phyloP scores from a whole-genome alignment of 169 alveolate species.

The Toxoplasma gondii region DNA sequence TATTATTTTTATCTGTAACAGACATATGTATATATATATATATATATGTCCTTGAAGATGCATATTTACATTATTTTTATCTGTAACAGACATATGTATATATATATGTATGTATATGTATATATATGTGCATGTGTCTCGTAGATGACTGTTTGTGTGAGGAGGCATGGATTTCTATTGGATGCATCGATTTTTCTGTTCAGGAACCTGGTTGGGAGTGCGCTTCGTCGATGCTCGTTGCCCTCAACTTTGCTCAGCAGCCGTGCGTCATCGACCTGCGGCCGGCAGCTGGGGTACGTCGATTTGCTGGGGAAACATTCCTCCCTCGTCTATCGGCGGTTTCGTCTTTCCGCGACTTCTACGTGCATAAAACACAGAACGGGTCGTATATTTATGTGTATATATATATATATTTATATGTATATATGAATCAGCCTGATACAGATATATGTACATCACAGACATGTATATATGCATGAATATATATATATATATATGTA shows the following conservation, averaged over 20 bases:
- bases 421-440: background rate
- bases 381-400: background rate
- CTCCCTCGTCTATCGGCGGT: no score
- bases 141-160: no score
- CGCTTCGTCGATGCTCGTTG: conserved; percentile 45
- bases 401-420: background rate
- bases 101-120: no score
- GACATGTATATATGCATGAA: background rate
- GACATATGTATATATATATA: no score
- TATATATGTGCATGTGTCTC: no score
- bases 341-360: background rate
- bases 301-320: background rate
- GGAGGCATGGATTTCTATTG: no score
- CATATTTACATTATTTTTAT: no score
- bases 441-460: background rate
- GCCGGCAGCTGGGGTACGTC: conserved; percentile 48
- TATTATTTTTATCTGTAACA: background rate
- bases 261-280: conserved; percentile 52
- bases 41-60: no score
- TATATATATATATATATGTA: background rate
- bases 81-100: no score
- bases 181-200: background rate
- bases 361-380: background rate
- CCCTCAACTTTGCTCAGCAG: conserved; percentile 47
- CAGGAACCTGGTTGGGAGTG: conserved; percentile 55